Evolutionary conservation across 495 filamentous ascomycete genomes (phyloP), one percentile per base, ranked within the genome.

Genomic region (Aspergillus biplanus): DNA sequence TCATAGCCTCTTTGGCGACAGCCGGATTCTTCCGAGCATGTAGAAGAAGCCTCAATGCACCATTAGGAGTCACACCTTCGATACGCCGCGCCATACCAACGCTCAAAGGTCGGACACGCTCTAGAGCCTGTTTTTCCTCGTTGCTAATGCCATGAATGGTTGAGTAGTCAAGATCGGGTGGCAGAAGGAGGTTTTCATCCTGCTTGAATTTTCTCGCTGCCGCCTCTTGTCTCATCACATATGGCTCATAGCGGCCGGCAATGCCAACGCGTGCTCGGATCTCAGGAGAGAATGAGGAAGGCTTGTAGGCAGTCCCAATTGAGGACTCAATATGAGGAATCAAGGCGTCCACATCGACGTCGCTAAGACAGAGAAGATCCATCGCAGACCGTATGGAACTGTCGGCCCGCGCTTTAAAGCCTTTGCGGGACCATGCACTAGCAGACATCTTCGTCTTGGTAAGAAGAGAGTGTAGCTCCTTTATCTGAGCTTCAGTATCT

Each of bases 71-170:
- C 21, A 91, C 82, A 2, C 95, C 94, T 74, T 99, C 95, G 55
- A 97, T 86, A 9, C 96, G 78, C 54, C 92, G 78, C 16, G 94
- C 93, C 87, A 96, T 93, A 4, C 92, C 96, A 31, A 99, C 76
- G 54, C 83, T 94, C 69, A 92, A 90, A 6, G 95, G 95, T 46
- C 86, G 75, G 9, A 92, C 86, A 27, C 78, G 78, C 35, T 84
- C 78, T n/a, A 99, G 82, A 7, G 88, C 82, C 11, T 81, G 75
- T 67, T 82, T 85, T 80, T 98, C 96, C 64, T 92, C 92, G 7
- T 81, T 82, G 62, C 90, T 92, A 57, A 99, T 79, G 0, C 93
- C 92, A 35, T 80, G 73, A 21, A 99, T 80, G 6, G 65, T 65
- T 15, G 83, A 78, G 66, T 97, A 99, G 65, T 97, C 88, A 33